Conservation (phyloP, 805 yeast genomes). For the Metschnikowia proteae region DNA sequence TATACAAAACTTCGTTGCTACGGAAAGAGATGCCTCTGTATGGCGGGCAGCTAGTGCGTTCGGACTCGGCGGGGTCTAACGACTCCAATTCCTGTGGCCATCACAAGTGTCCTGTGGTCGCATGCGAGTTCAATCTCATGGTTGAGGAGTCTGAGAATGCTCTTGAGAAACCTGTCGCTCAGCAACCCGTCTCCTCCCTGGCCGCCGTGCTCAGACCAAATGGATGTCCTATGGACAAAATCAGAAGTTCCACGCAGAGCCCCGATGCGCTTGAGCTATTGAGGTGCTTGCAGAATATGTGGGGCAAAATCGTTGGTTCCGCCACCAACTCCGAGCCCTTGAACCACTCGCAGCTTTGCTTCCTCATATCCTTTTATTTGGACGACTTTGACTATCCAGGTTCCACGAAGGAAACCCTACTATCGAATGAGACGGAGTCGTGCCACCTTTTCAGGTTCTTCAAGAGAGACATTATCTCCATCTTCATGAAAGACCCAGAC, state of each 20-base stretch:
- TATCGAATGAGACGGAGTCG: constrained; percentile 19
- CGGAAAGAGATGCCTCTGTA: constrained; percentile 3
- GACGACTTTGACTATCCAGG: constrained; percentile 10
- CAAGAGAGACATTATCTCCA: constrained; percentile 22
- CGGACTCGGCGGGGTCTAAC: constrained; percentile 9
- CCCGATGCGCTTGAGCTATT: constrained; percentile 17
- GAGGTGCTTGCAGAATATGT: constrained; percentile 22
- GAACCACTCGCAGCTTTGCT: constrained; percentile 23
- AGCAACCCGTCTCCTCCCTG: not conserved
- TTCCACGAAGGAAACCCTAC: not conserved
- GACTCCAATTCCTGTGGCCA: constrained; percentile 14
- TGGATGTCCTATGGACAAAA: not conserved
- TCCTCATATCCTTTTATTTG: constrained; percentile 31
- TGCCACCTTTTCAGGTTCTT: constrained; percentile 24
- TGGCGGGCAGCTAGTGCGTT: not conserved
- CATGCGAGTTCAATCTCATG: constrained; percentile 38
- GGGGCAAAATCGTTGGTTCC: constrained; percentile 24
- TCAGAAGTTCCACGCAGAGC: constrained; percentile 2
- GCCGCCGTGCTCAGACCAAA: not conserved
- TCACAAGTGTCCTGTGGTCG: constrained; percentile 37
- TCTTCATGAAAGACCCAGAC: constrained; percentile 17
- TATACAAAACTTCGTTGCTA: constrained; percentile 29
- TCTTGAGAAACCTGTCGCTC: not conserved
- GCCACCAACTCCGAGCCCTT: constrained; percentile 20
- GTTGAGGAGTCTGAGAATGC: constrained; percentile 21